These are phyloP conservation scores for Raddia guianensis DNA, from an alignment of 176 grass and related monocot species.

Conservation along the genomic window DNA sequence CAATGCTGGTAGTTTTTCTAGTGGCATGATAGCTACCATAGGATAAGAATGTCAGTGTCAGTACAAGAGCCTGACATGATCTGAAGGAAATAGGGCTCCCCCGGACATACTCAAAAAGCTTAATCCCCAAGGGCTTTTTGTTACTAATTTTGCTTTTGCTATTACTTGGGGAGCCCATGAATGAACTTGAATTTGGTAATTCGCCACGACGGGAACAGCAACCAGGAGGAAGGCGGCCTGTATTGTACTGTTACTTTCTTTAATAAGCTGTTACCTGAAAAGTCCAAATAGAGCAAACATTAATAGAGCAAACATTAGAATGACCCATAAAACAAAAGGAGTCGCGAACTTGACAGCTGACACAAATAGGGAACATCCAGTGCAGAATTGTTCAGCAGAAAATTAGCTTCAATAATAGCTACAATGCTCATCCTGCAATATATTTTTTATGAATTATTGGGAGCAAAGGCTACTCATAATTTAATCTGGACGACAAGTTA, in stretches of 20 bases:
- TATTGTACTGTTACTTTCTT: conserved; percentile 2
- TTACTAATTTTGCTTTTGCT: conserved; percentile 35
- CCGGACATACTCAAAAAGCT: conserved; percentile 54
- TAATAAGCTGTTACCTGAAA: conserved; percentile 37
- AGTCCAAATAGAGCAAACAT: conserved; percentile 14
- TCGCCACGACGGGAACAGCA: not conserved
- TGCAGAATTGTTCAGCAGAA: conserved; percentile 8
- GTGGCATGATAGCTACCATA: conserved; percentile 88
- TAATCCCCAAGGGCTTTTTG: conserved; percentile 62
- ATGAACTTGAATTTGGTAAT: not conserved
- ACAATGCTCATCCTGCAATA: not conserved
- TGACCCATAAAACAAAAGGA: not conserved
- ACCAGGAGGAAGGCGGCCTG: conserved; percentile 25
- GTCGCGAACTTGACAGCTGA: not conserved
- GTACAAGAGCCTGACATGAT: conserved; percentile 67
- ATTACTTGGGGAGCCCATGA: conserved; percentile 37
- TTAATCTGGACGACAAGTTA: not conserved
- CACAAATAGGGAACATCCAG: conserved; percentile 9
- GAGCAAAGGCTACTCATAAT: not conserved
- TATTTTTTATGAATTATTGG: conserved; percentile 18
- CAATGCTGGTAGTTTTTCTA: conserved; percentile 81
- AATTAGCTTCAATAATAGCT: not conserved
- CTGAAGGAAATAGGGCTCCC: conserved; percentile 64
- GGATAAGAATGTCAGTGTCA: conserved; percentile 64
- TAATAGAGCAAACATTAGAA: conserved; percentile 29